A percentile compares a stretch with the other conserved stretches of the same genome.
These are phyloP conservation scores for Pelargonium cotyledonis DNA, from an alignment of 441 rosid species.

Conservation along the genomic window DNA sequence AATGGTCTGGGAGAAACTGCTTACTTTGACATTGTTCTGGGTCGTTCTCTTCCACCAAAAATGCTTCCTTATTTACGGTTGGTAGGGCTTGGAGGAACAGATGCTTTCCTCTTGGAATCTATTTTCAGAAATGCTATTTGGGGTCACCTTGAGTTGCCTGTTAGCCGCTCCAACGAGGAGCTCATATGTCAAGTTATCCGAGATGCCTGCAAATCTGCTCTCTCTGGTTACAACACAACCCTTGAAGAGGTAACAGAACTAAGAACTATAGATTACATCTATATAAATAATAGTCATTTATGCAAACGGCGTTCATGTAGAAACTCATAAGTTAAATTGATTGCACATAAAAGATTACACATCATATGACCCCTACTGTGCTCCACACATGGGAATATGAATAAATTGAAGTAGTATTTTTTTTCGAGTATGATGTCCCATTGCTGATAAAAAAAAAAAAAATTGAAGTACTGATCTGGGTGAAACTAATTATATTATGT, in stretches of 20 bases:
- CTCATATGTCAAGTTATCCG: constrained; percentile 66
- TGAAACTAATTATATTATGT: neutral
- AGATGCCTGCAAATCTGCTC: constrained; percentile 82
- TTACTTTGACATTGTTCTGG: constrained; percentile 55
- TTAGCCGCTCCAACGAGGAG: constrained; percentile 78
- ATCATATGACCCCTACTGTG: neutral
- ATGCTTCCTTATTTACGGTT: constrained; percentile 73
- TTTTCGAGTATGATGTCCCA: too few species aligned
- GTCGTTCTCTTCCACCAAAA: constrained; percentile 56
- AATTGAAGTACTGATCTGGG: too few species aligned
- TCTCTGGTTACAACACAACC: constrained; percentile 60
- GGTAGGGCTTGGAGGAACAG: constrained; percentile 74
- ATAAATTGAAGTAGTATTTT: neutral
- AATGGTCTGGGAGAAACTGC: constrained; percentile 66
- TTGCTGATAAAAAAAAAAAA: too few species aligned
- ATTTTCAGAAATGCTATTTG: constrained; percentile 71
- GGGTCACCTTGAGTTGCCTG: constrained; percentile 81
- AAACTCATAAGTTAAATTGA: neutral
- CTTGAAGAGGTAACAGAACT: constrained; percentile 59
- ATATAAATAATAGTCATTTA: neutral
- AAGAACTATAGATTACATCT: neutral
- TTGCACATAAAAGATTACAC: neutral
- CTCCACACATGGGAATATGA: too few species aligned
- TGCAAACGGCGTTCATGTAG: neutral
- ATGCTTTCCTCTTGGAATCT: constrained; percentile 86